These are phyloP conservation scores for Hydrangea macrophylla DNA, from an alignment of 148 eudicot genomes.

Conservation along the genomic window DNA sequence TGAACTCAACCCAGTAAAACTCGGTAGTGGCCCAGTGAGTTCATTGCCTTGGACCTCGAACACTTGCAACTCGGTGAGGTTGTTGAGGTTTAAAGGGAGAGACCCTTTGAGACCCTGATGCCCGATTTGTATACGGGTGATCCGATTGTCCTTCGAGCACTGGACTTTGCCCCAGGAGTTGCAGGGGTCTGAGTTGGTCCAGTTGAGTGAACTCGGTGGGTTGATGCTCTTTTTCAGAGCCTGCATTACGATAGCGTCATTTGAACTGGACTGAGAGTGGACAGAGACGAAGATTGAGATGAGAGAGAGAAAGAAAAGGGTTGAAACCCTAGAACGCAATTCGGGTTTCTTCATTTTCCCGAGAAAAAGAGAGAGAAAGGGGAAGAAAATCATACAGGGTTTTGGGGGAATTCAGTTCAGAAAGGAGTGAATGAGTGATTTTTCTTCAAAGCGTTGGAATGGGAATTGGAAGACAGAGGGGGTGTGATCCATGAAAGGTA, in stretches of 20 bases:
- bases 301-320: not conserved
- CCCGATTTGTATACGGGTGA: constrained; percentile 56
- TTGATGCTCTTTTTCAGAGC: constrained; percentile 36
- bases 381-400: not conserved
- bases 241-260: constrained; percentile 48
- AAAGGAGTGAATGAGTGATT: not conserved
- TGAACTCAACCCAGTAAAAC: constrained; percentile 39
- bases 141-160: constrained; percentile 35
- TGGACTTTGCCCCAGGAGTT: constrained; percentile 42
- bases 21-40: constrained; percentile 57
- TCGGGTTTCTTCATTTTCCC: not conserved
- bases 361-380: not conserved
- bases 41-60: constrained; percentile 50
- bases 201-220: constrained; percentile 36
- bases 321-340: not conserved
- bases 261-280: constrained; percentile 27
- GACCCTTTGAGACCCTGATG: constrained; percentile 35
- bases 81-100: constrained; percentile 35
- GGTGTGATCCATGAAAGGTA: not conserved
- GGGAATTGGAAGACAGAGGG: not conserved
- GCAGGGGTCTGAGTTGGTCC: constrained; percentile 58
- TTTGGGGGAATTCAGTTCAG: not conserved
- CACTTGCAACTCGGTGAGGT: constrained; percentile 38
- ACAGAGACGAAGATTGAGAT: not conserved
- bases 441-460: not conserved